Conservation (phyloP, 805 yeast species). For the Yamadazyma insecticola region DNA sequence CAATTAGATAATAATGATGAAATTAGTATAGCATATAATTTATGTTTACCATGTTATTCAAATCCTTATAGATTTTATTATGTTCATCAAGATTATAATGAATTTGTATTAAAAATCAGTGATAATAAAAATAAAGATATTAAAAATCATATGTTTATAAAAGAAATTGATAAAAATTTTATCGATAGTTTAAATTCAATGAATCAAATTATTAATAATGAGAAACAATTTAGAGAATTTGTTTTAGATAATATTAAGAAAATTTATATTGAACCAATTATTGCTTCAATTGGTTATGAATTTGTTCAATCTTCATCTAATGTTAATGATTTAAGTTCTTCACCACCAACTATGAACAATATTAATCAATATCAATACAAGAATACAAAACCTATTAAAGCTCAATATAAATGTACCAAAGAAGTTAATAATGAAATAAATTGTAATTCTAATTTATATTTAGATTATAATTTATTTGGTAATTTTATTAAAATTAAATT, state of each 20-base stretch:
- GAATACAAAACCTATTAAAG: constrained; percentile 18
- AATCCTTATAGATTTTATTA: constrained; percentile 23
- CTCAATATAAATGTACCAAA: constrained; percentile 16
- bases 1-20: constrained; percentile 21
- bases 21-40: constrained; percentile 20
- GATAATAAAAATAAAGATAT: constrained; percentile 12
- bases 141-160: constrained; percentile 15
- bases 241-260: constrained; percentile 30
- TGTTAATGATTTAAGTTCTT: constrained; percentile 18
- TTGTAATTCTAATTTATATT: constrained; percentile 13
- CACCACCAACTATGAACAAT: constrained; percentile 8
- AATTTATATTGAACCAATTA: constrained; percentile 35
- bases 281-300: constrained; percentile 29
- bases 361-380: constrained; percentile 11
- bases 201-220: constrained; percentile 19
- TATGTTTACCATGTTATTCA: constrained; percentile 23
- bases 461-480: constrained; percentile 12
- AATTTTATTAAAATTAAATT: constrained; percentile 14
- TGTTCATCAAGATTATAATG: constrained; percentile 25
- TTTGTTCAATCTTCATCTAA: constrained; percentile 28
- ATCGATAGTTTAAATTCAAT: constrained; percentile 17
- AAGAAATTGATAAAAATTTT: constrained; percentile 17
- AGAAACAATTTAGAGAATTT: constrained; percentile 31
- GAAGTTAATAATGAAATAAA: constrained; percentile 11
- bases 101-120: constrained; percentile 18